A percentile compares a stretch with the other conserved stretches of the same genome.
These are phyloP conservation scores for Nemania sp. DNA, from an alignment of 2,329 filamentous ascomycete species.

Conservation along the genomic window DNA sequence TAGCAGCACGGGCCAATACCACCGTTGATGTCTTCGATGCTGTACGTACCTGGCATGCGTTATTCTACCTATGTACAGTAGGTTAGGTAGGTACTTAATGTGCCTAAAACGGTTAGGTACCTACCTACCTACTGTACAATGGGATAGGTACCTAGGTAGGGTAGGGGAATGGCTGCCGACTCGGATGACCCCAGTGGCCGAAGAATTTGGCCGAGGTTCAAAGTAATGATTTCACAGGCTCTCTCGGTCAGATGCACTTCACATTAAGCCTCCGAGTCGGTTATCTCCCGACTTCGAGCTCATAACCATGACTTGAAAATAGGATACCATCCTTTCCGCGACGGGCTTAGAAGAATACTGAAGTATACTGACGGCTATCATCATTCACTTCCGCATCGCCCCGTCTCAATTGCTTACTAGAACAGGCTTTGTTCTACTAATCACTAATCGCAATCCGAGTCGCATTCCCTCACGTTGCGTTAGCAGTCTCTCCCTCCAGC, in stretches of 20 bases:
- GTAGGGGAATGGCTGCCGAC: conserved; percentile 36
- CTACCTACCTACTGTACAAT: neutral
- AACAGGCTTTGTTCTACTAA: conserved; percentile 20
- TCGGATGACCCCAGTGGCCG: conserved; percentile 15
- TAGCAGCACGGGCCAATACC: neutral
- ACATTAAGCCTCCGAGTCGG: conserved; percentile 33
- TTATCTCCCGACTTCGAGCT: conserved; percentile 32
- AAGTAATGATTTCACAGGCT: conserved; percentile 41
- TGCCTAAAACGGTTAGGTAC: too few species aligned
- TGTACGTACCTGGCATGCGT: too few species aligned
- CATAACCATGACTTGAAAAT: conserved; percentile 27
- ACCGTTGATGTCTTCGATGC: too few species aligned
- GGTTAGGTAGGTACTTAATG: too few species aligned
- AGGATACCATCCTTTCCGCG: conserved; percentile 17
- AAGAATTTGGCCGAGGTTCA: conserved; percentile 50
- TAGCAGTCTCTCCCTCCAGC: conserved; percentile 34
- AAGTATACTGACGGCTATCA: conserved; percentile 11
- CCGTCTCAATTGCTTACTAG: conserved; percentile 16
- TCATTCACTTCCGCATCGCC: conserved; percentile 1
- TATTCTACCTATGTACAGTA: too few species aligned
- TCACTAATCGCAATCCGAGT: conserved; percentile 16
- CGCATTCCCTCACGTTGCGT: conserved; percentile 30
- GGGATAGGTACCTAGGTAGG: neutral
- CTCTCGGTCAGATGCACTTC: conserved; percentile 32
- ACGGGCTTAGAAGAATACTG: conserved; percentile 7